phyloP scores from a whole-genome alignment of 352 stramenopile species.

The Pilasporangium apinafurcum region DNA sequence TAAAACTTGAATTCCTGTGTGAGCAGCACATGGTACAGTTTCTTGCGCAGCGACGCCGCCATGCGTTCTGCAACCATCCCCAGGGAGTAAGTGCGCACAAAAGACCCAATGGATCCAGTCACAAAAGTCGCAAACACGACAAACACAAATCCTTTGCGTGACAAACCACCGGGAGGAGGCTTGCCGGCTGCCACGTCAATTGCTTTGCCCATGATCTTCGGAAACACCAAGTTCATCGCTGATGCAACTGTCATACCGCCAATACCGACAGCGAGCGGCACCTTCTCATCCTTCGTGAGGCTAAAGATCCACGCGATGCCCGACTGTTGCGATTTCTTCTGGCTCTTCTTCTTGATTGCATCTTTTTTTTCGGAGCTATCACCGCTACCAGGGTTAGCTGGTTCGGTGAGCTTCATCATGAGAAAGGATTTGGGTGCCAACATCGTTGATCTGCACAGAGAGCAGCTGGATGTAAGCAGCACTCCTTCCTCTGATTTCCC shows the following conservation, averaged over 20 bases:
- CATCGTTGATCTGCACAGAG: constrained; percentile 17
- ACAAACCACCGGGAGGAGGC: constrained; percentile 57
- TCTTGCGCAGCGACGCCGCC: constrained; percentile 66
- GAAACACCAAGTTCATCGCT: constrained; percentile 86
- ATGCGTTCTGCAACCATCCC: constrained; percentile 85
- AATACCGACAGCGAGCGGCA: constrained; percentile 58
- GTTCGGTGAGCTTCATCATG: constrained; percentile 53
- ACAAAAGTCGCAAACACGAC: constrained; percentile 83
- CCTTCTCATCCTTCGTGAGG: constrained; percentile 64
- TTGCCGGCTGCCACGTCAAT: constrained; percentile 81
- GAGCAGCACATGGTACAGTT: constrained; percentile 72
- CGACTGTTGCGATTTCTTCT: constrained; percentile 11
- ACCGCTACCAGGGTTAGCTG: constrained; percentile 11
- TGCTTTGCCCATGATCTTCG: constrained; percentile 85
- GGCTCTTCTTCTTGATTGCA: constrained; percentile 3
- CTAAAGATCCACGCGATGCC: constrained; percentile 63
- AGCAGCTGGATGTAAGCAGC: not conserved
- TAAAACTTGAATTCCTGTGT: constrained; percentile 84
- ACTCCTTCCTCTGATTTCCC: not conserved
- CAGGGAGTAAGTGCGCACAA: constrained; percentile 85
- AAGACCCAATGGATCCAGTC: constrained; percentile 77
- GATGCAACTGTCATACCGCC: constrained; percentile 81
- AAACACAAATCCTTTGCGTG: constrained; percentile 81
- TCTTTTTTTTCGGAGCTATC: not conserved
- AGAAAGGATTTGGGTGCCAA: constrained; percentile 61